Base-by-base conservation (phyloP, 192 early-diverging fungal genomes). In the Chytriomyces confervae region DNA sequence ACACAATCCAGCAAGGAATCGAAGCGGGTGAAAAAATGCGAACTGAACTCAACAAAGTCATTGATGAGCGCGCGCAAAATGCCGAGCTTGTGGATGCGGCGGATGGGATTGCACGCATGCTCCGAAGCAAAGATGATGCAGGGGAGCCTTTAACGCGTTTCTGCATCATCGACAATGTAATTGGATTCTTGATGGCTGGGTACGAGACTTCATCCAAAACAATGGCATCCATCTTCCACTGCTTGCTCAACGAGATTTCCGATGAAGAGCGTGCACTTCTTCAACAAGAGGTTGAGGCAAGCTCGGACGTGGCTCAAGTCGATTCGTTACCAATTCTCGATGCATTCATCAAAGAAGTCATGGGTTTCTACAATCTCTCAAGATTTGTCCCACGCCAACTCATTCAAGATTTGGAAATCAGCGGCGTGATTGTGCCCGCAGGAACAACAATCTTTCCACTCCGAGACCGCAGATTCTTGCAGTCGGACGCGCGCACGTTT, bases 161-260 rank as follows among this genome's bases (percentile, higher is more conserved):
- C 36, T 36, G 36, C 4, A 36, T 36, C 36, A 36, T 4, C 36
- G 36, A 36, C 36, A 36, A 4, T 36, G 36, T 36, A 4, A 36
- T 36, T 29, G 63, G 63, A 23, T 36, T 65, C 29, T 13, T 65
- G n/a, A 27, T 27, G n/a, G 63, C 20, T 36, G 63, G 63, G 11
- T 65, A 23, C 63, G 20, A 65, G 10, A 65, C 63, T 29, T 13
- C 29, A 3, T 65, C 63, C 11, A 16, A 65, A 65, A 65, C 63
- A 11, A 16, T 65, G 2, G 63, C 20, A 24, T 4, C n/a, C 20
- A 29, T 29, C 11, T 11, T 65, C 1, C 63, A 65, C 63, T 65
- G 63, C 63, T 27, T 65, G n/a, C 63, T 65, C 20, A 16, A 65
- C 11, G 63, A 5, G 27, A 27, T 29, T 23, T 13, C 20, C 20